Evolutionary conservation across 768 basidiomycete species (phyloP), one percentile per base, ranked within the genome.

Genomic region (Cyathus striatus): DNA sequence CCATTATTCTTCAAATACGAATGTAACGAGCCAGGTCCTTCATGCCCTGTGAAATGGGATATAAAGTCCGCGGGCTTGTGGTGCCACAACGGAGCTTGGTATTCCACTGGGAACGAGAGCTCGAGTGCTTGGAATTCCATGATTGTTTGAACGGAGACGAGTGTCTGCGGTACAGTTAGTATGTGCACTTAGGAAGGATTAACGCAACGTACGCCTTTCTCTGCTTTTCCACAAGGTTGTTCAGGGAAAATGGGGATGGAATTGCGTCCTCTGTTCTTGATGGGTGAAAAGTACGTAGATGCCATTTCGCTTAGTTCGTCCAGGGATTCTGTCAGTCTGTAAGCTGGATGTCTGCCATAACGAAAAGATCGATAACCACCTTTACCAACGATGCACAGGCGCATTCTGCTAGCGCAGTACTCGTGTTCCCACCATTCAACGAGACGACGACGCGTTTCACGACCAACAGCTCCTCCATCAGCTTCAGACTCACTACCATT

Each of bases 1-100:
- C 90, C 89, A 55, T 85, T 86, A 48, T 73, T 72, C 66, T 95
- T 98, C 44, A 99, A 72, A 59, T 92, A 91, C 1, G 92, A 90
- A 53, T 89, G 76, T 23, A 98, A 65, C 1, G 95, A 97, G 1
- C 95, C 95, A 25, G 85, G 81, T 1, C 93, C 93, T 64, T 97
- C 93, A 56, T 97, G 91, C 0, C 93, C 93, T 23, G 92, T 63
- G 55, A 95, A 82, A 56, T 93, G 88, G 3, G 80, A 72, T 18
- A 97, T 57, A 60, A 90, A 86, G 42, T 76, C 61, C 4, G 71
- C 78, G 3, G 94, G 92, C 63, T 94, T 88, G 60, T 81, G 68
- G 52, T 80, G 76, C 89, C 90, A 79, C 54, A 81, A 61, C 43
- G 75, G 76, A 43, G 85, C 66, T 66, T 93, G 76, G 65, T 83